A percentile compares a stretch with the other conserved stretches of the same genome.
Conservation (phyloP, 1,139 yeast species). For the Blastobotrys buckinghamii region DNA sequence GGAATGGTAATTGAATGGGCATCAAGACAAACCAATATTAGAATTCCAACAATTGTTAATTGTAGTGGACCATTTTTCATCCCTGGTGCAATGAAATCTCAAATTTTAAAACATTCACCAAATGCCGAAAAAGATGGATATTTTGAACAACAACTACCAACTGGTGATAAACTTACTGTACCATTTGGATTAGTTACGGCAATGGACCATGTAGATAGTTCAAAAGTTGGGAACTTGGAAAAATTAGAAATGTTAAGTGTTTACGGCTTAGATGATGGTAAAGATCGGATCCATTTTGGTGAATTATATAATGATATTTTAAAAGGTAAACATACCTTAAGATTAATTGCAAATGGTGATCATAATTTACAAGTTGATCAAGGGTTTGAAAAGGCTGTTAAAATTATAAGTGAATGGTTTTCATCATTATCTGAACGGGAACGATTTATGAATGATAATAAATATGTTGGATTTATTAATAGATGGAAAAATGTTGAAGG, state of each 20-base stretch:
- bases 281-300: not conserved
- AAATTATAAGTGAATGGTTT: constrained; percentile 48
- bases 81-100: constrained; percentile 26
- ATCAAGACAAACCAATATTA: constrained; percentile 35
- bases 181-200: not conserved
- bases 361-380: not conserved
- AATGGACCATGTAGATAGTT: not conserved
- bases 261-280: constrained; percentile 4
- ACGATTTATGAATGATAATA: constrained; percentile 43
- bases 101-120: not conserved
- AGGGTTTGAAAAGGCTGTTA: constrained; percentile 15
- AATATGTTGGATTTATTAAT: constrained; percentile 37
- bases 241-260: constrained; percentile 1
- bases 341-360: constrained; percentile 2
- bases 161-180: not conserved
- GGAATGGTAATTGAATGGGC: constrained; percentile 74
- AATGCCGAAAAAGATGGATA: constrained; percentile 1
- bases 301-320: constrained; percentile 2
- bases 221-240: not conserved
- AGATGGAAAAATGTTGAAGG: constrained; percentile 65
- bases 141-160: not conserved
- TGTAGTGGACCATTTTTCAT: constrained; percentile 57
- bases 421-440: constrained; percentile 44
- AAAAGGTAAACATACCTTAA: not conserved
- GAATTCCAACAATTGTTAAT: constrained; percentile 62